phyloP scores from a whole-genome alignment of 768 basidiomycete genomes.

The Hericium rajendrae region DNA sequence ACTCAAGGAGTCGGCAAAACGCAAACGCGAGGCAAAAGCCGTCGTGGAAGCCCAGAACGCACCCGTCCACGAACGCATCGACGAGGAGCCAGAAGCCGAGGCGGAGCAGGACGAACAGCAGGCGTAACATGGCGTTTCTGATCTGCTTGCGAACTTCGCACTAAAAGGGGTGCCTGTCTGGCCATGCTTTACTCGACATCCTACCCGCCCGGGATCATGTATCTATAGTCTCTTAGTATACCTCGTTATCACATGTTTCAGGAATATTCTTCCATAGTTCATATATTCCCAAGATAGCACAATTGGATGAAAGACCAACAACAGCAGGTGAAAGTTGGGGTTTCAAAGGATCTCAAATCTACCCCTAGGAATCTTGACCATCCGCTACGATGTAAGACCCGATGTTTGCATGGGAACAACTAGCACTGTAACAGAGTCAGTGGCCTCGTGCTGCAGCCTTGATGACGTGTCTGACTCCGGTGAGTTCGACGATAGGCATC shows the following conservation, averaged over 20 bases:
- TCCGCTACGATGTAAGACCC: too few species aligned
- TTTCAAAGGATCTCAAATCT: too few species aligned
- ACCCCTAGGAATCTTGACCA: too few species aligned
- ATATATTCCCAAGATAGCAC: too few species aligned
- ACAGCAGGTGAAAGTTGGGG: too few species aligned
- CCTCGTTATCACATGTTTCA: neutral
- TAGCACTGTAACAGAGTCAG: too few species aligned
- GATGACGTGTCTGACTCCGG: too few species aligned
- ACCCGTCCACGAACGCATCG: conserved; percentile 55
- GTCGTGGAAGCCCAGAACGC: conserved; percentile 41
- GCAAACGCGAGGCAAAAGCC: conserved; percentile 68
- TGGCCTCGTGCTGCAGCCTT: too few species aligned
- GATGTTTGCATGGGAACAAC: too few species aligned
- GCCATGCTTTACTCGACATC: neutral
- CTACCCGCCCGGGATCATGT: neutral
- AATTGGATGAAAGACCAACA: too few species aligned
- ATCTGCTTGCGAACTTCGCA: neutral
- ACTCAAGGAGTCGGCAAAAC: conserved; percentile 78
- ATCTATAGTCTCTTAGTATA: neutral
- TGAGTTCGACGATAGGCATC: too few species aligned
- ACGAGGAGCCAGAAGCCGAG: conserved; percentile 58
- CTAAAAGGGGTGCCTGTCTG: neutral
- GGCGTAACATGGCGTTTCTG: neutral
- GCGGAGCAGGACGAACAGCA: conserved; percentile 37
- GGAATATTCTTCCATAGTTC: too few species aligned